These are phyloP conservation scores for Xanthoconium purpureum DNA, from an alignment of 768 basidiomycete genomes.

Conservation along the genomic window DNA sequence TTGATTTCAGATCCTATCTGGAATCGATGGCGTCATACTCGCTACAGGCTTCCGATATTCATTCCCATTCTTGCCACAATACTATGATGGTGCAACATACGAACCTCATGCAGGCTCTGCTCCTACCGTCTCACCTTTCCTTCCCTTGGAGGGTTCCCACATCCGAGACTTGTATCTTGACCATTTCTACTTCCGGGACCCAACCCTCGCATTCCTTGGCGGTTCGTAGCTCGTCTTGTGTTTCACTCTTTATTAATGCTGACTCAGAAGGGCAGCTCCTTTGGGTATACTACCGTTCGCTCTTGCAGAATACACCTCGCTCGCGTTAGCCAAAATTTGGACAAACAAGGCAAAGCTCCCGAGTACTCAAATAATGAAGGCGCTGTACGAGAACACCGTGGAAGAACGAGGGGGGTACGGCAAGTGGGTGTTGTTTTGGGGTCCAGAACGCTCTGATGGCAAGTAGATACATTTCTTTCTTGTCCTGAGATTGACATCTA, in stretches of 20 bases:
- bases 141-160: conserved; percentile 5
- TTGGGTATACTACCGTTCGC: neutral
- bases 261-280: neutral
- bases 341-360: conserved; percentile 11
- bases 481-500: neutral
- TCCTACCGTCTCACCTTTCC: conserved; percentile 2
- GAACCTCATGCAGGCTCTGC: neutral
- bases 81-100: conserved; percentile 10
- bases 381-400: neutral
- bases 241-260: neutral
- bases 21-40: conserved; percentile 10
- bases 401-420: conserved; percentile 16
- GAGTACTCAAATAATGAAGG: neutral
- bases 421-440: neutral
- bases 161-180: conserved; percentile 14
- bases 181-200: conserved; percentile 12
- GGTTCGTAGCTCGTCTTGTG: neutral
- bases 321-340: conserved; percentile 18
- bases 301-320: neutral
- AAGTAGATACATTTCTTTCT: neutral
- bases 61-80: conserved; percentile 16
- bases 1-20: neutral
- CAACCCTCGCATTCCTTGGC: conserved; percentile 11
- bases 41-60: conserved; percentile 13
- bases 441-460: neutral